A percentile compares a stretch with the other conserved stretches of the same genome.
Evolutionary conservation across 2,329 filamentous ascomycete species (phyloP).

Genomic region (Fusarium odoratissimum): DNA sequence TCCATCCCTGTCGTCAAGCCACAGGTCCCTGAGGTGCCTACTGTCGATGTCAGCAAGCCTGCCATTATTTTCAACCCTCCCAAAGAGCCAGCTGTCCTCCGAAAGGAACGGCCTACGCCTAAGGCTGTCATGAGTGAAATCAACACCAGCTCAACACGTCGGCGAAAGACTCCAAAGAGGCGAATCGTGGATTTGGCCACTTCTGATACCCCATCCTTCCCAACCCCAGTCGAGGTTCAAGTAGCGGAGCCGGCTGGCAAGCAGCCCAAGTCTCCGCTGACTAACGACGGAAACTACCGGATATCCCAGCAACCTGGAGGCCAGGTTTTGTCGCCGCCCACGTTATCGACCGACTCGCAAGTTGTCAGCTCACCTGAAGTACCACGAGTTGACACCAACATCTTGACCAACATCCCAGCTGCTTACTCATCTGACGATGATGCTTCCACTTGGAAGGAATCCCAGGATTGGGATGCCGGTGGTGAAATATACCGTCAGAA

Average conservation of each 20-base stretch:
- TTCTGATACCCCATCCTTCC: constrained; percentile 53
- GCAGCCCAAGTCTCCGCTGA: constrained; percentile 35
- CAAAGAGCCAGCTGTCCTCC: constrained; percentile 63
- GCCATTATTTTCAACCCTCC: constrained; percentile 66
- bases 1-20: constrained; percentile 83
- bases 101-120: constrained; percentile 68
- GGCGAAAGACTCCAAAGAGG: constrained; percentile 69
- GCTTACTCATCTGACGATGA: constrained; percentile 29
- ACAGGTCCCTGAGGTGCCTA: constrained; percentile 69
- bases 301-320: constrained; percentile 57
- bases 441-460: constrained; percentile 53
- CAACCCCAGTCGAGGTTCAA: constrained; percentile 47
- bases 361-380: constrained; percentile 40
- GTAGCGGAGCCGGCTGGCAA: constrained; percentile 30
- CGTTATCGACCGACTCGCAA: constrained; percentile 48
- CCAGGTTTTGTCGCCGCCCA: constrained; percentile 48
- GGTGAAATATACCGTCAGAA: constrained; percentile 88
- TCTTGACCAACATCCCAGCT: constrained; percentile 35
- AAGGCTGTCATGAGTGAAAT: constrained; percentile 68
- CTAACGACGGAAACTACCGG: constrained; percentile 55
- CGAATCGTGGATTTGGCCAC: constrained; percentile 74
- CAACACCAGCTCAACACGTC: constrained; percentile 69
- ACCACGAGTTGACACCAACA: constrained; percentile 42
- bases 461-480: constrained; percentile 72
- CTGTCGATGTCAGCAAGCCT: constrained; percentile 76